Evolutionary conservation across 345 rosid genomes (phyloP).

Genomic region (Cochlearia excelsa): DNA sequence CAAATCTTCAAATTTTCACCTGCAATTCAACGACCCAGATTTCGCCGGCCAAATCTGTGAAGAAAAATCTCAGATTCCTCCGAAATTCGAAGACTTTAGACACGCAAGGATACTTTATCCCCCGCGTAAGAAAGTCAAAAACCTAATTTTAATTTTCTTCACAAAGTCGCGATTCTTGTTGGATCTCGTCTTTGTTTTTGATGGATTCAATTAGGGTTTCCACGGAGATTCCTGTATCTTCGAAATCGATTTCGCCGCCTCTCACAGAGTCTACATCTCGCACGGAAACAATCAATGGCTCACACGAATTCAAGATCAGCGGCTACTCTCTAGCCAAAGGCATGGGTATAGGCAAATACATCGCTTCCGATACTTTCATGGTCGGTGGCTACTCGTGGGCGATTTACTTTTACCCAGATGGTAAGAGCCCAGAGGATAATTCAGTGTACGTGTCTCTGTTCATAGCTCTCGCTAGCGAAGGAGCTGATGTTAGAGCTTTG

Average conservation of each 20-base stretch:
- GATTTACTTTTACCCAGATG: slow-evolving; percentile 75
- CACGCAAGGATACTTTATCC: not conserved
- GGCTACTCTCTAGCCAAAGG: slow-evolving; percentile 68
- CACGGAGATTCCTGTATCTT: slow-evolving; percentile 45
- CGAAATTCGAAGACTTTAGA: slow-evolving; percentile 26
- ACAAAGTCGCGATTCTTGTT: slow-evolving; percentile 11
- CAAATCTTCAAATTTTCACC: not conserved
- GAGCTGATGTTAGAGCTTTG: slow-evolving; percentile 70
- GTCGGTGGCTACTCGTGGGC: slow-evolving; percentile 82
- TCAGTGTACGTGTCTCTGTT: slow-evolving; percentile 57
- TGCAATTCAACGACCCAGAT: slow-evolving; percentile 13
- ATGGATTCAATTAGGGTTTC: slow-evolving; percentile 57
- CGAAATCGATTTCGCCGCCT: slow-evolving; percentile 18
- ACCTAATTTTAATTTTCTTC: slow-evolving; percentile 5
- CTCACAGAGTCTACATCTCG: slow-evolving; percentile 53
- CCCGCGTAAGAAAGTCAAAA: slow-evolving; percentile 17
- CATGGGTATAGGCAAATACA: slow-evolving; percentile 69
- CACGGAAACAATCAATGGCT: slow-evolving; percentile 69
- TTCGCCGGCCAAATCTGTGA: slow-evolving; percentile 2
- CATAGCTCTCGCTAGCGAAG: slow-evolving; percentile 74
- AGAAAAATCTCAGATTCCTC: slow-evolving; percentile 6
- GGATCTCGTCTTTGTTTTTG: slow-evolving; percentile 35
- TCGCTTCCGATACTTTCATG: slow-evolving; percentile 57
- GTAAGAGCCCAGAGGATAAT: slow-evolving; percentile 70
- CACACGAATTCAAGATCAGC: slow-evolving; percentile 61